Base-by-base conservation (phyloP, 495 filamentous ascomycete species). In the Neurospora sp. region DNA sequence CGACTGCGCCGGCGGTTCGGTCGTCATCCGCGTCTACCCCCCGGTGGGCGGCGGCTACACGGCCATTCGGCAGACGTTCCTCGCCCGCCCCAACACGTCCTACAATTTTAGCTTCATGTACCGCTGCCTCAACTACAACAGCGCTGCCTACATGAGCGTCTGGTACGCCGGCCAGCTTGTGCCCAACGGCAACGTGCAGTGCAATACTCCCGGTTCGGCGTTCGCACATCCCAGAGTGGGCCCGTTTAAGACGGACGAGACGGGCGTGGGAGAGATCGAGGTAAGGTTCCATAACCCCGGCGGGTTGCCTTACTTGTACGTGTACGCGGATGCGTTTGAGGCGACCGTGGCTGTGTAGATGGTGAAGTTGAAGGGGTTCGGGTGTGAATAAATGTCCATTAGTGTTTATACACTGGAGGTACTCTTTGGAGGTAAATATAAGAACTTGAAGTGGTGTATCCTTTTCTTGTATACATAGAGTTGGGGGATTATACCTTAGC, bases 61-160 rank as follows among this genome's bases (percentile, higher is more conserved):
- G 4, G 39, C 46, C 38, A 61, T 76, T 16, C 7, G 14, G 10
- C 48, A 76, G 71, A 72, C 71, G 14, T 74, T 78, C 27, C n/a
- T 39, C 48, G 76, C 74, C 9, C 35, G 42, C 14, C 71, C 76
- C 27, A 76, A 74, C 10, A 72, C 74, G 38, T 73, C 71, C 2
- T 78, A 78, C 69, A 48, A 3, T 11, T 11, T 76, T 42, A 69
- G 61, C 31, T 76, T 76, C 68, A 2, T 76, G 37, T 73, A 70
- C 65, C 76, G 76, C 71, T 78, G 76, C 70, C 76, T 78, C 40
- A 78, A 78, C 74, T 78, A 48, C 41, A 75, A 76, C 68, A 10
- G 65, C 69, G 37, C 4, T 44, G 41, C 42, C 18, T 48, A n/a
- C 8, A 48, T 48, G 44, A 48, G 44, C 44, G 44, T 48, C 18